These are phyloP conservation scores for Diaporthe sp. DNA, from an alignment of 2,329 filamentous ascomycete genomes.

Conservation along the genomic window DNA sequence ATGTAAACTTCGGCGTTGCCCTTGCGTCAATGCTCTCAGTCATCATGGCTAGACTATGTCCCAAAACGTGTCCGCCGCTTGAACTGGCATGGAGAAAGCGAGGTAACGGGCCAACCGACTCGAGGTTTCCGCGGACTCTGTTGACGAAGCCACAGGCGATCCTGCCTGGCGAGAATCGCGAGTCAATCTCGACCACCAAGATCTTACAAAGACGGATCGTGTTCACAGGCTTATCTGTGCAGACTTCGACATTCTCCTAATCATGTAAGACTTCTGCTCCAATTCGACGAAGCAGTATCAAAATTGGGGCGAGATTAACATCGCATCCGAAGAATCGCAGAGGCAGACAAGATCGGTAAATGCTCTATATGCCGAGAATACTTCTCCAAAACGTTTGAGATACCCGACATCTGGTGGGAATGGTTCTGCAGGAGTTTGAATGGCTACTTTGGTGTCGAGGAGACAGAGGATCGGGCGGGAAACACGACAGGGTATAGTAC, in stretches of 20 bases:
- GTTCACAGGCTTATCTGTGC: background rate
- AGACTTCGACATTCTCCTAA: background rate
- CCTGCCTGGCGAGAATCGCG: background rate
- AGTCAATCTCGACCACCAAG: background rate
- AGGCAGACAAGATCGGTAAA: background rate
- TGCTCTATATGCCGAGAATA: background rate
- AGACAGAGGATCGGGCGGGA: background rate
- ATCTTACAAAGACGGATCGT: no score
- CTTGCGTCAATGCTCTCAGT: no score
- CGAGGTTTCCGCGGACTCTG: background rate
- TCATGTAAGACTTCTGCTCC: background rate
- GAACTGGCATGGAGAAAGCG: slow-evolving; percentile 1
- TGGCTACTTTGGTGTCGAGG: slow-evolving; percentile 7
- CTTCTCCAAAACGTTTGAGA: background rate
- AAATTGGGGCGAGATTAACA: background rate
- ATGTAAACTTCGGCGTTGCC: background rate
- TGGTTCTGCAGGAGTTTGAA: background rate
- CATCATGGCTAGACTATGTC: background rate
- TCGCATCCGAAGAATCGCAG: background rate
- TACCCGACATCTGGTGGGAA: background rate
- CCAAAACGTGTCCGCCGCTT: background rate
- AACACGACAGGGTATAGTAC: background rate
- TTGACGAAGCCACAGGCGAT: background rate
- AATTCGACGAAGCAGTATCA: background rate
- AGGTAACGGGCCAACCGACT: background rate